Base-by-base conservation (phyloP, 2,329 filamentous ascomycete species). In the Mycosphaerella sp. region DNA sequence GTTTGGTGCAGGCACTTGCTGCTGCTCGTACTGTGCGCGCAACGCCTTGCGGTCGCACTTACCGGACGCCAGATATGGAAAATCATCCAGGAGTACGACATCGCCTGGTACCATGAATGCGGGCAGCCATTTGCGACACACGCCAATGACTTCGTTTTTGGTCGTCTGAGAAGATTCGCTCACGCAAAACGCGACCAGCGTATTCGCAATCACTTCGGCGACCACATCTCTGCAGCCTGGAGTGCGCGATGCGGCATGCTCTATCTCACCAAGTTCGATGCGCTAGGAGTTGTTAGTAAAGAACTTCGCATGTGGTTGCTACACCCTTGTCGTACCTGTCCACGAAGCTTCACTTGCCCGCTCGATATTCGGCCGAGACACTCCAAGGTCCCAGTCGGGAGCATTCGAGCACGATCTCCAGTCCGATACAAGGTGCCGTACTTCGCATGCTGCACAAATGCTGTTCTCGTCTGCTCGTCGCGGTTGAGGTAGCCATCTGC, bases 271-370 rank as follows among this genome's bases (percentile, higher is more conserved):
- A 10, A 69, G 62, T 56, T 69, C 76, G 32, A 89, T 73, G 1
- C 95, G 81, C 41, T 81, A 74, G 0, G 2, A 12, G 9, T 2
- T 81, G 34, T 61, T 44, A 58, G 53, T 29, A 11, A 2, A 3
- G 0, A 39, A 26, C 23, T 3, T 34, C 14, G 26, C 26, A 29
- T 29, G 26, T 21, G 21, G 21, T 29, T 29, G 26, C 26, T 7
- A 29, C 6, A 29, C 6, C 26, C 26, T 29, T 29, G 26, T 29
- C 26, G 26, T 38, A 48, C 45, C 36, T 95, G 90, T 1, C 90
- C 90, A 50, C 89, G 80, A 6, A 95, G 76, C 70, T 95, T 95
- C 48, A 95, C 84, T 69, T 96, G 91, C 0, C 88, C 89, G 47
- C 82, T 81, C 2, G 81, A 80, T 10, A 95, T 84, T 9, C 91